A percentile compares a stretch with the other conserved stretches of the same genome.
These are phyloP conservation scores for Jackrogersella multiformis DNA, from an alignment of 495 filamentous ascomycete genomes.

Conservation along the genomic window DNA sequence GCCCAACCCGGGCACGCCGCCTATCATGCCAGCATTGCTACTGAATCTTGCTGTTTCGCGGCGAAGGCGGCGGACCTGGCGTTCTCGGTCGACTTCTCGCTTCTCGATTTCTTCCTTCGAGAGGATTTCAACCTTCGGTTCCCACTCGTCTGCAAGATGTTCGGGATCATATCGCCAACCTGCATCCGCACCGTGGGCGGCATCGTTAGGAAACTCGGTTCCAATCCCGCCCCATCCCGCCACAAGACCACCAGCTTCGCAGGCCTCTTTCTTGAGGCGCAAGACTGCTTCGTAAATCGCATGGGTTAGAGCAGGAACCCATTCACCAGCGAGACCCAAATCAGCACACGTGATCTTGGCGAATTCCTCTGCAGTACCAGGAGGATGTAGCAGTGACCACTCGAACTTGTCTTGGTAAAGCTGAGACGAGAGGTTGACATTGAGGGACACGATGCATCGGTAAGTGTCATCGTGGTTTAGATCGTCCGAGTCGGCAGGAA, in stretches of 20 bases:
- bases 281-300: slow-evolving; percentile 97
- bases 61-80: slow-evolving; percentile 85
- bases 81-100: slow-evolving; percentile 91
- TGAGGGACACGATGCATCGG: slow-evolving; percentile 87
- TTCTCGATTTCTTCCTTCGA: slow-evolving; percentile 98
- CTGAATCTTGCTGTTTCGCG: slow-evolving; percentile 94
- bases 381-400: slow-evolving; percentile 94
- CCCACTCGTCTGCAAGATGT: slow-evolving; percentile 89
- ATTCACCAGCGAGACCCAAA: slow-evolving; percentile 87
- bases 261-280: slow-evolving; percentile 93
- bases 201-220: slow-evolving; percentile 87
- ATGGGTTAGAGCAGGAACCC: slow-evolving; percentile 92
- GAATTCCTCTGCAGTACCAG: slow-evolving; percentile 90
- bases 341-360: slow-evolving; percentile 92
- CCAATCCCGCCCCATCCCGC: slow-evolving; percentile 74
- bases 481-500: slow-evolving; percentile 63
- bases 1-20: slow-evolving; percentile 69
- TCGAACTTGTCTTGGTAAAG: slow-evolving; percentile 98
- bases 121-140: slow-evolving; percentile 87
- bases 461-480: slow-evolving; percentile 90
- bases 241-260: slow-evolving; percentile 84
- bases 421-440: slow-evolving; percentile 90
- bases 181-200: slow-evolving; percentile 77
- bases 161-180: slow-evolving; percentile 97
- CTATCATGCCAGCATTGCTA: slow-evolving; percentile 78